A percentile compares a stretch with the other conserved stretches of the same genome.
phyloP scores from a whole-genome alignment of 2,329 filamentous ascomycete genomes.

The Fusarium tuaranense region DNA sequence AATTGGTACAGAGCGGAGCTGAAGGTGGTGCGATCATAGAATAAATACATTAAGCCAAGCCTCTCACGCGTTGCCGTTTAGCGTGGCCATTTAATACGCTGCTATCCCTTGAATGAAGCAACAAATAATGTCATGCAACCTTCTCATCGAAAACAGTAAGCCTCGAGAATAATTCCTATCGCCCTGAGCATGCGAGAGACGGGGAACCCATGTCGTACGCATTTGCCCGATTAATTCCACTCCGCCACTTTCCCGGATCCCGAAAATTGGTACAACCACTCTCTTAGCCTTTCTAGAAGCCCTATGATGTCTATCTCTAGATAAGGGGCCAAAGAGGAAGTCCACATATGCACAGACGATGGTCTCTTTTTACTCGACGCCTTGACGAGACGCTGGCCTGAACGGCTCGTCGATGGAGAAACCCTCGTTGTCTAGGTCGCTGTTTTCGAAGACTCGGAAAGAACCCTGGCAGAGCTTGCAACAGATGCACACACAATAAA shows the following conservation, averaged over 20 bases:
- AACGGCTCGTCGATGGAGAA: too few relatives aligned
- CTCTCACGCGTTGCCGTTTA: background rate
- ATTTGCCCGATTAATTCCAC: too few relatives aligned
- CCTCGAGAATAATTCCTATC: background rate
- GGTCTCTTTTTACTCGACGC: background rate
- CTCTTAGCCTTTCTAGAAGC: background rate
- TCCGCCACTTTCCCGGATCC: background rate
- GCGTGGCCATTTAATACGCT: background rate
- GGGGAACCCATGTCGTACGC: background rate
- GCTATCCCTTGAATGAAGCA: background rate
- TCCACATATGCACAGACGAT: too few relatives aligned
- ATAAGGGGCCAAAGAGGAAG: background rate
- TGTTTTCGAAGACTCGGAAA: too few relatives aligned
- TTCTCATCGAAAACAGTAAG: background rate
- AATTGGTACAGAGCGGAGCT: background rate
- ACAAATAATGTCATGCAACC: background rate
- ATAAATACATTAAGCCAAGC: background rate
- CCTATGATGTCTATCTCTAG: background rate
- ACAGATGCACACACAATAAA: background rate
- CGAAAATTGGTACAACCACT: background rate
- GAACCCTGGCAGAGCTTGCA: too few relatives aligned
- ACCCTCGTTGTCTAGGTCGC: too few relatives aligned
- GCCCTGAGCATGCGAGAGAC: background rate
- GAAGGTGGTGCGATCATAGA: background rate
- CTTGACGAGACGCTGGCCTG: background rate